Conservation (phyloP, 768 basidiomycete genomes). For the Trametes cinnabarina region DNA sequence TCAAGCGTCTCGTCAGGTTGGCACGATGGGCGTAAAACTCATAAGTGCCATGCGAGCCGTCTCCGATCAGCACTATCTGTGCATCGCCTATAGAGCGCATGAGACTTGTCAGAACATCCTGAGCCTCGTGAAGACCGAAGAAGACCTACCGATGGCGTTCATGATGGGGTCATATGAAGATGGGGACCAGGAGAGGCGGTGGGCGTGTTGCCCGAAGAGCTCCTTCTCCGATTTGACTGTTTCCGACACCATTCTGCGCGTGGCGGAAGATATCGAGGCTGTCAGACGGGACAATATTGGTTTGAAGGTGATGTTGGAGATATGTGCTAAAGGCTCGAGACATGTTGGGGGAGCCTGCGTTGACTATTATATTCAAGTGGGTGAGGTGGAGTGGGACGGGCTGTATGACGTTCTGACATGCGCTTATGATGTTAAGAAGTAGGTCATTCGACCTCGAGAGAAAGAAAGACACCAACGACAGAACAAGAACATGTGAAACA, state of each 20-base stretch:
- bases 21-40: constrained; percentile 33
- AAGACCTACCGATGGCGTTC: constrained; percentile 22
- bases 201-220: constrained; percentile 16
- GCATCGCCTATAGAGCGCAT: constrained; percentile 21
- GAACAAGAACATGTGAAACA: too few species aligned
- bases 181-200: constrained; percentile 17
- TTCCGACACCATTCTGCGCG: constrained; percentile 7
- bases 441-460: not conserved
- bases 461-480: not conserved
- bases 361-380: not conserved
- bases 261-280: not conserved
- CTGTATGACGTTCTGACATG: not conserved
- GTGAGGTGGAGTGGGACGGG: not conserved
- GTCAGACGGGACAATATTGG: not conserved
- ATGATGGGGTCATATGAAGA: constrained; percentile 25
- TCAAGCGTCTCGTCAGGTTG: constrained; percentile 29
- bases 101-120: not conserved
- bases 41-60: constrained; percentile 31
- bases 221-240: constrained; percentile 14
- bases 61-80: constrained; percentile 31
- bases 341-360: not conserved
- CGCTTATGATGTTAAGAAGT: not conserved
- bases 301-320: not conserved
- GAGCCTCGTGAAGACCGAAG: not conserved
- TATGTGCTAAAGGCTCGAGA: not conserved